Conservation (phyloP, 169 alveolate species). For the Neospora caninum region DNA sequence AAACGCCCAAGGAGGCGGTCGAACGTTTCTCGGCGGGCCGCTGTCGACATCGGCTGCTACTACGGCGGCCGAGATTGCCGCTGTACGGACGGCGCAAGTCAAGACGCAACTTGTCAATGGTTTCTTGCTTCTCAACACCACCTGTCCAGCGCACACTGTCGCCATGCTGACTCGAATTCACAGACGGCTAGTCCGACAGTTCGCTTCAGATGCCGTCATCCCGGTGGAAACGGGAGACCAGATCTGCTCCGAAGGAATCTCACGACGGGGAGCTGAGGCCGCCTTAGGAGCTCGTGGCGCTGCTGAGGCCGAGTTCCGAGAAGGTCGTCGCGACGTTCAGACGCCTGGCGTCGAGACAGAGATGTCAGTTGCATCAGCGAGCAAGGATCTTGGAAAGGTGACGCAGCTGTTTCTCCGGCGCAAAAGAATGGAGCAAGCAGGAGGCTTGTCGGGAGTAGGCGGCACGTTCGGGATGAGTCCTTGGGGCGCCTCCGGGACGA, state of each 20-base stretch:
- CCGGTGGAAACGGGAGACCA: background rate
- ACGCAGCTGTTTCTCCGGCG: constrained; percentile 11
- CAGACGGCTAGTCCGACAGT: background rate
- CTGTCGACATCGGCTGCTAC: background rate
- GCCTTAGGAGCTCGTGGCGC: too few relatives aligned
- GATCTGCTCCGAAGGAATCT: background rate
- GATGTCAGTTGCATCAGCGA: background rate
- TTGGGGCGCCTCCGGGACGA: background rate
- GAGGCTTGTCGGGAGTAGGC: background rate
- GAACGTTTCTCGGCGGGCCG: background rate
- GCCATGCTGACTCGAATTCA: constrained; percentile 25
- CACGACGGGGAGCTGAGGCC: too few relatives aligned
- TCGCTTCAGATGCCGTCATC: background rate
- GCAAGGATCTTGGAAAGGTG: background rate
- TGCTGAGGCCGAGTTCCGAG: too few relatives aligned
- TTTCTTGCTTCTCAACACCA: background rate
- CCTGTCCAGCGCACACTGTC: constrained; percentile 35
- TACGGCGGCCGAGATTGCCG: constrained; percentile 14
- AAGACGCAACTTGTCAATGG: constrained; percentile 35
- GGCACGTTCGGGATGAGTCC: background rate
- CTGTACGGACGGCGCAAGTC: constrained; percentile 25
- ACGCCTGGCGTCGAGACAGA: background rate
- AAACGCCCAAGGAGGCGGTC: background rate
- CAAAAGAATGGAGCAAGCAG: background rate
- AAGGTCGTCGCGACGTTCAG: background rate